These are phyloP conservation scores for Lagenaria siceraria DNA, from an alignment of 306 rosid species.

Conservation along the genomic window DNA sequence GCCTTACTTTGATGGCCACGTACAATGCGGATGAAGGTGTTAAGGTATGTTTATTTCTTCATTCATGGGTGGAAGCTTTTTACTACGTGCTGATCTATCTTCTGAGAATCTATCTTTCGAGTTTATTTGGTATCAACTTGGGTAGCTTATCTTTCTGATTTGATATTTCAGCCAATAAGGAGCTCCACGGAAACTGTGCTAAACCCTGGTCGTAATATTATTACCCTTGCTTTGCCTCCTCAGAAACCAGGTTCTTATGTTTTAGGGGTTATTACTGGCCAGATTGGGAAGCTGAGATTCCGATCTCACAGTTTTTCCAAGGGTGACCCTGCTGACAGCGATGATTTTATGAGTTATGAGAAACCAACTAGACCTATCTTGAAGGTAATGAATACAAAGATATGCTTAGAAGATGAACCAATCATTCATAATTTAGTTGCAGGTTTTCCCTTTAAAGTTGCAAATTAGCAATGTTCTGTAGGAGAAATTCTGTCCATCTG, in stretches of 20 bases:
- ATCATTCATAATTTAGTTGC: not conserved
- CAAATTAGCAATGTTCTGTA: not conserved
- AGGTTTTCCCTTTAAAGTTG: not conserved
- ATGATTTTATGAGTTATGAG: constrained; percentile 96
- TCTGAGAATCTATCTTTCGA: not conserved
- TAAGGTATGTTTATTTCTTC: constrained; percentile 43
- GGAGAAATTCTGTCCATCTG: not conserved
- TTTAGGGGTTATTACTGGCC: constrained; percentile 93
- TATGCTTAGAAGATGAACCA: constrained; percentile 12
- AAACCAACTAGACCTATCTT: constrained; percentile 86
- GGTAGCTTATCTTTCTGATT: constrained; percentile 14
- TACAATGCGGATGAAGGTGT: constrained; percentile 84
- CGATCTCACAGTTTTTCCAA: constrained; percentile 95
- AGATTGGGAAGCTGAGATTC: constrained; percentile 78
- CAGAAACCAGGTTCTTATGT: constrained; percentile 98
- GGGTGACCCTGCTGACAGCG: constrained; percentile 83
- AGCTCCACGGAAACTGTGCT: constrained; percentile 61
- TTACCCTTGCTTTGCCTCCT: constrained; percentile 83
- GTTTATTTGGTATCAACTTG: not conserved
- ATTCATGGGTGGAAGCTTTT: not conserved
- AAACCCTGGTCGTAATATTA: constrained; percentile 84
- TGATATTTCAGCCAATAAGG: constrained; percentile 56
- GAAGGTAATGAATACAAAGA: constrained; percentile 40
- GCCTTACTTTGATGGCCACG: constrained; percentile 79
- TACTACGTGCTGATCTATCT: not conserved